A percentile compares a stretch with the other conserved stretches of the same genome.
phyloP scores from a whole-genome alignment of 805 yeast species.

The Kodamaea neixiangensis region DNA sequence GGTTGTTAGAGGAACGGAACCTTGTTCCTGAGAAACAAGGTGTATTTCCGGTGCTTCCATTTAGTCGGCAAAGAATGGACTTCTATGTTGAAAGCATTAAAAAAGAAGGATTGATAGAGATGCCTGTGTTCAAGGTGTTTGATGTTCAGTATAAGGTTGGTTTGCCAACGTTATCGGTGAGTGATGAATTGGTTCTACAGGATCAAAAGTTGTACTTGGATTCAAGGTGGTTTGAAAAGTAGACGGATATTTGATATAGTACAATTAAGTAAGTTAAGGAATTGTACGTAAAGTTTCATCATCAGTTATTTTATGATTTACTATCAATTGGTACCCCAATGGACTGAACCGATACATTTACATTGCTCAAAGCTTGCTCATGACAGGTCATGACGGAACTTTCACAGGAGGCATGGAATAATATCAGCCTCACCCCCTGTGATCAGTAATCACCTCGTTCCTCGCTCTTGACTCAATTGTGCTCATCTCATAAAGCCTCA shows the following conservation, averaged over 20 bases:
- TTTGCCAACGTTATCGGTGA: slow-evolving; percentile 44
- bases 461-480: too few relatives aligned
- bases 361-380: too few relatives aligned
- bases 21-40: slow-evolving; percentile 30
- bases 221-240: neutral
- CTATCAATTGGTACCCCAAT: too few relatives aligned
- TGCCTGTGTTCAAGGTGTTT: slow-evolving; percentile 66
- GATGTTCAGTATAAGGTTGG: slow-evolving; percentile 70
- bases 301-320: too few relatives aligned
- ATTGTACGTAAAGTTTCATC: too few relatives aligned
- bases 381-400: too few relatives aligned
- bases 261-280: too few relatives aligned
- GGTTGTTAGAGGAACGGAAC: slow-evolving; percentile 24
- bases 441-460: too few relatives aligned
- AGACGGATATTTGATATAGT: neutral
- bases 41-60: slow-evolving; percentile 61
- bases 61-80: slow-evolving; percentile 47
- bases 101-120: slow-evolving; percentile 15
- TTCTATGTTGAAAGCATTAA: slow-evolving; percentile 24
- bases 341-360: too few relatives aligned
- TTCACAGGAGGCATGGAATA: too few relatives aligned
- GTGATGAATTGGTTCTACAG: slow-evolving; percentile 18
- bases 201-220: slow-evolving; percentile 21
- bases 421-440: too few relatives aligned
- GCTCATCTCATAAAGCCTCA: too few relatives aligned